Evolutionary conservation across 257 asterid genomes (phyloP).

Genomic region (Primulina huaijiensis): DNA sequence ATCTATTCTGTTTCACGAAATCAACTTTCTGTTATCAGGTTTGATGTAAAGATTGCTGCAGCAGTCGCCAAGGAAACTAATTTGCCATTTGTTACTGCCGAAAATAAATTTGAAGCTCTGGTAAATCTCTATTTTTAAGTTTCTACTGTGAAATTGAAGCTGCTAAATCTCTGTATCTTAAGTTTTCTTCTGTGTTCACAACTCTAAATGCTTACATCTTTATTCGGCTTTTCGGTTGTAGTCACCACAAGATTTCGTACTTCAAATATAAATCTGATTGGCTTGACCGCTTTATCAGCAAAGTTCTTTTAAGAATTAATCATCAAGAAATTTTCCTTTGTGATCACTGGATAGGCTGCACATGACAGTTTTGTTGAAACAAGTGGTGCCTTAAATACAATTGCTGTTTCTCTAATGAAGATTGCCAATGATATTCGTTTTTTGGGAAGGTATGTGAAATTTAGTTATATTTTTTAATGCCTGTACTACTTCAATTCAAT

Average conservation of each 20-base stretch:
- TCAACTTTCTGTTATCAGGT: slow-evolving; percentile 47
- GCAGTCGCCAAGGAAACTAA: slow-evolving; percentile 96
- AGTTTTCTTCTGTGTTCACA: slow-evolving; percentile 14
- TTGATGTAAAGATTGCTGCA: slow-evolving; percentile 91
- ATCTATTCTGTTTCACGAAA: neutral
- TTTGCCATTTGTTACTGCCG: slow-evolving; percentile 97
- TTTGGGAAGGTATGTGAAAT: slow-evolving; percentile 75
- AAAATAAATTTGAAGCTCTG: slow-evolving; percentile 98
- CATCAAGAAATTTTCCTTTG: neutral
- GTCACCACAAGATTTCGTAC: neutral
- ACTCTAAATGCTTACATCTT: slow-evolving; percentile 18
- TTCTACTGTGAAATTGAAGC: slow-evolving; percentile 62
- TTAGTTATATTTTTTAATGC: slow-evolving; percentile 18
- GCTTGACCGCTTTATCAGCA: slow-evolving; percentile 5
- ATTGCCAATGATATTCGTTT: slow-evolving; percentile 93
- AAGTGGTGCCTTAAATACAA: slow-evolving; percentile 91
- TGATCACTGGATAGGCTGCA: slow-evolving; percentile 67
- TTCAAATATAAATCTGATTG: slow-evolving; percentile 4
- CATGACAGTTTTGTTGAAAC: slow-evolving; percentile 97
- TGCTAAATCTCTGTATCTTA: slow-evolving; percentile 49
- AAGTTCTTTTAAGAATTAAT: neutral
- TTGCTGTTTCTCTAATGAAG: slow-evolving; percentile 92
- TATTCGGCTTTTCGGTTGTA: slow-evolving; percentile 10
- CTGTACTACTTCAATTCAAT: slow-evolving; percentile 18
- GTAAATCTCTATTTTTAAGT: slow-evolving; percentile 44